Base-by-base conservation (phyloP, 805 yeast genomes). In the Scheffersomyces amazonensis region DNA sequence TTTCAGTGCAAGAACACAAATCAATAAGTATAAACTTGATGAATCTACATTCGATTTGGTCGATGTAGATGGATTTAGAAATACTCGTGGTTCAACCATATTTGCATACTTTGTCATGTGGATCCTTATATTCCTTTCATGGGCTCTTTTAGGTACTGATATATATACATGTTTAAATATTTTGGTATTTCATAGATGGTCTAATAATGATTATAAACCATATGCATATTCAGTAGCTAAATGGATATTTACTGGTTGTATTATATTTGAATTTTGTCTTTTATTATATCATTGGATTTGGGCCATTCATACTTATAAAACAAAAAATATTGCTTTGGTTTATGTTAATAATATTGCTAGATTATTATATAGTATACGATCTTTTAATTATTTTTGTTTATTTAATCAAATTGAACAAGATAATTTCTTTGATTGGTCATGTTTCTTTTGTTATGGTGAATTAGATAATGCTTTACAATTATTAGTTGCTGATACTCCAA, bases 211-310 rank as follows among this genome's bases (percentile, higher is more conserved):
- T 36, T 64, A 62, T 41, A 50, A 64, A 41, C 70, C 71, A 3
- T 69, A 67, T 48, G 70, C 74, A 50, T 54, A 78, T 73, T 40
- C 74, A 69, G 41, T 77, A 66, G 75, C 75, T 40, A 68, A 66
- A 53, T 84, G 91, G 91, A 62, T 84, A n/a, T 84, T 83, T 53
- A 78, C 84, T 2, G 87, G 83, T 3, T 88, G 96, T 57, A 88
- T 88, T 42, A 71, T 88, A 10, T 74, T 85, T 38, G 83, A 91
- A 8, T 66, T 86, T 34, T 60, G 75, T 3, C 62, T 84, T 18
- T 50, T 83, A 35, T 44, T 79, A 1, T 80, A 79, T 60, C 83
- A 80, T 37, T 64, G 75, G 53, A 48, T 76, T 4, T 64, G 76
- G 60, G 93, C 88, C 1, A 62, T 76, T 9, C 68, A 73, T 35